Percentiles rank a stretch among this genome's conserved stretches.
Conservation (phyloP, 2,329 filamentous ascomycete species). For the Aschersonia sp. region DNA sequence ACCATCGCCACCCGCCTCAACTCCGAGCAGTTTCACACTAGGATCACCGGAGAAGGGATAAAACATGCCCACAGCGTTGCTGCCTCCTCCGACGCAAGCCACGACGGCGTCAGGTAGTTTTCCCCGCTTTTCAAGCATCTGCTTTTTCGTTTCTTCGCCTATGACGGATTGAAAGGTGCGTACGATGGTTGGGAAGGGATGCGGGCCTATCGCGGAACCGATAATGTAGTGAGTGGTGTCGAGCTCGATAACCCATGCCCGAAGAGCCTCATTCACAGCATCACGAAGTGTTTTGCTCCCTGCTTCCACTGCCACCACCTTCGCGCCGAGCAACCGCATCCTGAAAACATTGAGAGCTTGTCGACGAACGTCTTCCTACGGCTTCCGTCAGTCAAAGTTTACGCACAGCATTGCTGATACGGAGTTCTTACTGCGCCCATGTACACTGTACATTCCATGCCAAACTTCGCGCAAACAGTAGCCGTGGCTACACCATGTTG, state of each 20-base stretch:
- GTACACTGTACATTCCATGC: conserved; percentile 94
- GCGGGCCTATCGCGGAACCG: conserved; percentile 90
- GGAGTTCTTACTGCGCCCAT: conserved; percentile 60
- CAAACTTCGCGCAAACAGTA: conserved; percentile 94
- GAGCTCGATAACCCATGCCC: conserved; percentile 85
- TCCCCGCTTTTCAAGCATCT: conserved; percentile 72
- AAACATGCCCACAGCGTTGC: conserved; percentile 96
- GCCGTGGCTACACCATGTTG: conserved; percentile 97
- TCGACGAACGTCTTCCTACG: conserved; percentile 73
- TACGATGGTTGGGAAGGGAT: conserved; percentile 95
- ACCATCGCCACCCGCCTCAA: conserved; percentile 91
- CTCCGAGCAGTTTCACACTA: conserved; percentile 76
- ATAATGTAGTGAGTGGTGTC: conserved; percentile 97
- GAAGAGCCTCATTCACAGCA: conserved; percentile 88
- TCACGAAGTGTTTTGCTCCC: conserved; percentile 73
- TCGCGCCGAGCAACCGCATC: conserved; percentile 88
- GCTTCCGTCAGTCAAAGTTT: conserved; percentile 9
- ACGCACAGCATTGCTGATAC: no score
- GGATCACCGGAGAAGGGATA: conserved; percentile 83
- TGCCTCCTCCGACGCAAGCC: conserved; percentile 89
- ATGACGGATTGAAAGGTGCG: conserved; percentile 97
- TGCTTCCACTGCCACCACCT: conserved; percentile 83
- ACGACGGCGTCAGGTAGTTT: conserved; percentile 93
- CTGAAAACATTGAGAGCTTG: conserved; percentile 97
- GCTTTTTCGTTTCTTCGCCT: conserved; percentile 82